phyloP scores from a whole-genome alignment of 345 rosid species.

The Zanthoxylum bungeanum region DNA sequence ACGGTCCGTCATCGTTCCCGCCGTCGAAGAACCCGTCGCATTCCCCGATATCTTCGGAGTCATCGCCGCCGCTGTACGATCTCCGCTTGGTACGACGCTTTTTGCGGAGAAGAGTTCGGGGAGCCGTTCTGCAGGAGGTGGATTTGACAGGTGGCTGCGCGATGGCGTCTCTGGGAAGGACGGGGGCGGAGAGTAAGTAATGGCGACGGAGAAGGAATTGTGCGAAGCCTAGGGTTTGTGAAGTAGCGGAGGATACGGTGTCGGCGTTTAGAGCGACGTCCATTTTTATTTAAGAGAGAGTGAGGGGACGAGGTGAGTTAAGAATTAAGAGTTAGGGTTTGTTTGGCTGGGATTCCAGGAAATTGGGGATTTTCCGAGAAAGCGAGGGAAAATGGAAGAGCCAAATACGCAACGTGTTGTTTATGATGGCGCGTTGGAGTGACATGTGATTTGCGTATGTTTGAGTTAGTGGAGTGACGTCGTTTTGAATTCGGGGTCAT shows the following conservation, averaged over 20 bases:
- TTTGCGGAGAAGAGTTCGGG: constrained; percentile 48
- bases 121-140: constrained; percentile 31
- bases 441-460: too few relatives aligned
- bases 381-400: too few relatives aligned
- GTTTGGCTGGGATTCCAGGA: neutral
- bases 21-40: constrained; percentile 40
- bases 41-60: constrained; percentile 46
- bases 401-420: too few relatives aligned
- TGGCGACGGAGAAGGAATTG: constrained; percentile 37
- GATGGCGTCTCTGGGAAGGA: constrained; percentile 38
- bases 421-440: too few relatives aligned
- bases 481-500: too few relatives aligned
- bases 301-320: too few relatives aligned
- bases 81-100: constrained; percentile 58
- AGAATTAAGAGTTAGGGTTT: neutral
- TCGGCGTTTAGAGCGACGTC: constrained; percentile 53
- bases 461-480: too few relatives aligned
- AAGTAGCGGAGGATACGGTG: constrained; percentile 33
- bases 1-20: constrained; percentile 42
- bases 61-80: constrained; percentile 36
- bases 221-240: constrained; percentile 52
- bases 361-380: neutral
- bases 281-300: too few relatives aligned
- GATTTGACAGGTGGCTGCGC: constrained; percentile 59
- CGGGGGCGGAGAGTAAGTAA: constrained; percentile 32